Percentiles rank a stretch among this genome's conserved stretches.
Conservation (phyloP, 2,329 filamentous ascomycete species). For the Colletotrichum cordylinicola region DNA sequence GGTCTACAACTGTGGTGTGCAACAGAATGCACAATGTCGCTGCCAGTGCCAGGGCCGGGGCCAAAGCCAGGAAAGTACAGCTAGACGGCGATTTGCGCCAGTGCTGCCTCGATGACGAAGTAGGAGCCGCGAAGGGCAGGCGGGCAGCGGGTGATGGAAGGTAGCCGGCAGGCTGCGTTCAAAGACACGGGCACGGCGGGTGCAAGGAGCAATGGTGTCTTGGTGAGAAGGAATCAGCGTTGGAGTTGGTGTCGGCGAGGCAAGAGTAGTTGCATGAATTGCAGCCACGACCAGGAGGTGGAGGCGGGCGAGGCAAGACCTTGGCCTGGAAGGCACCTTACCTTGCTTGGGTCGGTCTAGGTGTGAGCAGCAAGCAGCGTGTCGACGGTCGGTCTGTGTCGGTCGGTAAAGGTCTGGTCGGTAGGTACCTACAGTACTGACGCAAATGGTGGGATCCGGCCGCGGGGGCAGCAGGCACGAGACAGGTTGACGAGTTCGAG, state of each 20-base stretch:
- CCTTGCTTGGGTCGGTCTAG: neutral
- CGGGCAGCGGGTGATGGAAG: neutral
- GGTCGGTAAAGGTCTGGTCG: neutral
- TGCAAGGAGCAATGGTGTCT: constrained; percentile 15
- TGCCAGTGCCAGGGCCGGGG: neutral
- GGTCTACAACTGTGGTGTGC: constrained; percentile 11
- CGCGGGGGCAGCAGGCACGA: neutral
- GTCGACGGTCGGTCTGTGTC: neutral
- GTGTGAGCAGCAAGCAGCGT: neutral
- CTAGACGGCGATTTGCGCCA: constrained; percentile 14
- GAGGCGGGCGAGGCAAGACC: constrained; percentile 16
- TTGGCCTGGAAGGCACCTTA: neutral
- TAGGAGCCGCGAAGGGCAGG: constrained; percentile 13
- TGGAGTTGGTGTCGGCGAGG: constrained; percentile 2
- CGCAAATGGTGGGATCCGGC: neutral
- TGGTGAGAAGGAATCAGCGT: neutral
- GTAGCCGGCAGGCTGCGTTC: constrained; percentile 11
- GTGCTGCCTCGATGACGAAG: constrained; percentile 18
- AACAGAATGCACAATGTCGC: neutral
- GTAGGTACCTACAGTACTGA: neutral
- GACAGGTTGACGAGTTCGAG: neutral
- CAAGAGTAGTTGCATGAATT: constrained; percentile 22
- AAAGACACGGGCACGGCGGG: neutral
- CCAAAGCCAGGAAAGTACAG: constrained; percentile 4
- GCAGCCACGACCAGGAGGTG: constrained; percentile 18